Evolutionary conservation across 352 stramenopile genomes (phyloP), one percentile per base, ranked within the genome.

Genomic region (Globisporangium okanoganense): DNA sequence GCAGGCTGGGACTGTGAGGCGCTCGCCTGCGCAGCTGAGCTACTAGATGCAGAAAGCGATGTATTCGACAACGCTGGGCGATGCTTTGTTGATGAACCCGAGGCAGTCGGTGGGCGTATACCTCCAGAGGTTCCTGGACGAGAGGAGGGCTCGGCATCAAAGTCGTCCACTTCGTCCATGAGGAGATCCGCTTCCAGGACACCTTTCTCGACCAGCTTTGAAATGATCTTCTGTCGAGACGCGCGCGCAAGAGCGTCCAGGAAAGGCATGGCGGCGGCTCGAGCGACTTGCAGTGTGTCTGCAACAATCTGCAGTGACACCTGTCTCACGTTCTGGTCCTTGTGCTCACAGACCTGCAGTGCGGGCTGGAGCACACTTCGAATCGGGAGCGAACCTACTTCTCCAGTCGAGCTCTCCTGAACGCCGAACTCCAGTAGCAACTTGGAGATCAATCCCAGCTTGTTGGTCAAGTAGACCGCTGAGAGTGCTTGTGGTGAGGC

Each of bases 161-260:
- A 94, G 48, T 94, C 85, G 20, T 94, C 85, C 0, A 94, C 68
- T 61, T 94, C 85, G 36, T 92, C 85, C 82, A 92, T 91, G 8
- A 94, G 69, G 65, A 93, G 73, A 67, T 92, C 85, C 0, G 78
- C 67, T 41, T 92, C 85, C 20, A 93, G 59, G 0, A 91, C 81
- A 1, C 83, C 82, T 44, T 78, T 67, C 16, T 92, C 85, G 0
- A 92, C 82, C 4, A 94, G 64, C 36, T 92, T 92, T 0, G 76
- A 78, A n/a, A 92, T 92, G 20, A 94, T 70, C 66, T 92, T 94
- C 54, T 94, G 85, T 31, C 81, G 71, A 22, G 76, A 78, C 13
- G 76, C 74, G 0, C 85, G 74, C 5, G 82, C 82, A 0, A 94
- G 45, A 1, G 73, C 78, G 52, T 92, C 79, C 13, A 94, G 27